These are phyloP conservation scores for Clavulina sp. DNA, from an alignment of 768 basidiomycete genomes.

Conservation along the genomic window DNA sequence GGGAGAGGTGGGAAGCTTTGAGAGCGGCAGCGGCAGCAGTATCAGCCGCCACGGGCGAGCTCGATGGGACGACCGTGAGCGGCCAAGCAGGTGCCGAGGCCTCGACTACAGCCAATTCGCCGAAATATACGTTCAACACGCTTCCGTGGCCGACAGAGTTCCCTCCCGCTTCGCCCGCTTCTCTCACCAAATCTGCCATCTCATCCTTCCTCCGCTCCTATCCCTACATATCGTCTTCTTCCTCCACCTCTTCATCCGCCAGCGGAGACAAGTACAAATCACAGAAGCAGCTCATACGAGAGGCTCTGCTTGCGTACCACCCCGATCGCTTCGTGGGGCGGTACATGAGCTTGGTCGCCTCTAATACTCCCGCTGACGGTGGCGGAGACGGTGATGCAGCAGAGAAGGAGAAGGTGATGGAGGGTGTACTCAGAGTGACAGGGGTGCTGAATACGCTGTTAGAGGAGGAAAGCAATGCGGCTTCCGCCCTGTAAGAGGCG, in stretches of 20 bases:
- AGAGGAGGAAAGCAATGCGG: slow-evolving; percentile 8
- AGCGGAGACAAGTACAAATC: too few relatives aligned
- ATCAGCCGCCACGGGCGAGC: slow-evolving; percentile 11
- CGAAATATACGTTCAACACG: slow-evolving; percentile 27
- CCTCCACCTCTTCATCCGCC: slow-evolving; percentile 26
- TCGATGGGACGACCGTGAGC: too few relatives aligned
- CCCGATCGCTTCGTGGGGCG: slow-evolving; percentile 20
- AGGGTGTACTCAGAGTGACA: slow-evolving; percentile 17
- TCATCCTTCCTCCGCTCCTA: slow-evolving; percentile 32
- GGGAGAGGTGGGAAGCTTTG: slow-evolving; percentile 30
- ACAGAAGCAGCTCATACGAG: slow-evolving; percentile 36
- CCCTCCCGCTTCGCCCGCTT: slow-evolving; percentile 12
- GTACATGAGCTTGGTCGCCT: slow-evolving; percentile 6
- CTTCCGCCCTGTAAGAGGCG: too few relatives aligned
- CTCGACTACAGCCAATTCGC: slow-evolving; percentile 1
- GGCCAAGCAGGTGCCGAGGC: slow-evolving; percentile 1
- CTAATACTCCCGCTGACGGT: too few relatives aligned
- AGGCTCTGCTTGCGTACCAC: slow-evolving; percentile 31
- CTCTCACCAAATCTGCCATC: slow-evolving; percentile 26
- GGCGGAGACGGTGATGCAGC: too few relatives aligned
- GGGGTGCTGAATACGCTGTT: slow-evolving; percentile 18
- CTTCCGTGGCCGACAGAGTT: slow-evolving; percentile 43
- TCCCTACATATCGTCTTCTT: too few relatives aligned
- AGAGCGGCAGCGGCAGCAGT: slow-evolving; percentile 18
- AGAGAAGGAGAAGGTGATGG: slow-evolving; percentile 14